Base-by-base conservation (phyloP, 805 yeast genomes). In the Metschnikowia cubensis region DNA sequence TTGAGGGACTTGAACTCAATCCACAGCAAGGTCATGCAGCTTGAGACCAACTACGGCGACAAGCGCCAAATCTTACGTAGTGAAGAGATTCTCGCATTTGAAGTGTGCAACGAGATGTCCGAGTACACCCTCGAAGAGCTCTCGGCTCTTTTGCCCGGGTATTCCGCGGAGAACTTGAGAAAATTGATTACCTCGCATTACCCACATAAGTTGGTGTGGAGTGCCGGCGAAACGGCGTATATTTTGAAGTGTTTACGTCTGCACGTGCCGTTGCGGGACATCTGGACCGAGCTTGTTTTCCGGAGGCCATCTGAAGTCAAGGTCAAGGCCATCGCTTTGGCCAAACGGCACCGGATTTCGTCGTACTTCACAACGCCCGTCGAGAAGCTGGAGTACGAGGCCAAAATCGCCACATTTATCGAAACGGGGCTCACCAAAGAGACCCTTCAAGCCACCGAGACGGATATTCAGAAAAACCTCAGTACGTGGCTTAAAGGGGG, bases 351-450 rank as follows among this genome's bases (percentile, higher is more conserved):
- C 34, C 38, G 42, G n/a, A 22, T 51, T 13, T 15, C 31, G 11
- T 40, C 51, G 4, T 38, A 35, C 29, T 31, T 39, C 3, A 41
- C 29, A 32, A 31, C 35, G 11, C n/a, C 52, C 13, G 31, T 45
- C 17, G 48, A 45, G 37, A 37, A 46, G 25, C 29, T 6, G n/a
- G 53, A 39, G n/a, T 54, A 57, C 45, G 40, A 42, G 34, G 51
- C 49, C 17, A 33, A 15, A 10, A 47, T 59, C n/a, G 48, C 41
- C 10, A 18, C 13, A 32, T 50, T 59, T 41, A 53, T 62, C 17
- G 21, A 48, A 1, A 47, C 43, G 5, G 67, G 65, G 48, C 53
- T 64, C 37, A 59, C 65, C 14, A 40, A 38, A 21, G 34, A 49
- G 1, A 52, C 57, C 2, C 44, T 64, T 6, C 47, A 51, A 22